phyloP scores from a whole-genome alignment of 1,139 yeast species.

The Pichia sp. region DNA sequence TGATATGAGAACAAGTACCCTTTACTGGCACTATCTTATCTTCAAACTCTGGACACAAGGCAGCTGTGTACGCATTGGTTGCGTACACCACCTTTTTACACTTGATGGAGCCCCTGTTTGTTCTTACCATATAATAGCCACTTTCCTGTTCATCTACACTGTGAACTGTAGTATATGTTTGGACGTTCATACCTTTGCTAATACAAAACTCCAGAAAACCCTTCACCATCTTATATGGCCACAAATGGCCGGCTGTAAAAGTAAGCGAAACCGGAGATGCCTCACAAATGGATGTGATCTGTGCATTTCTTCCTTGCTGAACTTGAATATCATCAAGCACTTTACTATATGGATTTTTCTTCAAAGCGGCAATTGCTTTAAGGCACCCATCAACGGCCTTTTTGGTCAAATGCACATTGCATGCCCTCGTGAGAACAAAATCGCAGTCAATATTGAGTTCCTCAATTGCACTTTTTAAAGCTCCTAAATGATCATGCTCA shows the following conservation, averaged over 20 bases:
- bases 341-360: constrained; percentile 19
- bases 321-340: constrained; percentile 18
- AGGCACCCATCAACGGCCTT: constrained; percentile 10
- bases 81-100: constrained; percentile 32
- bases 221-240: constrained; percentile 36
- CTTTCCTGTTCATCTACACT: constrained; percentile 13
- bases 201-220: constrained; percentile 29
- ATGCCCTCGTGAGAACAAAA: constrained; percentile 27
- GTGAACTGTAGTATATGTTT: constrained; percentile 31
- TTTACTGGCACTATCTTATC: constrained; percentile 23
- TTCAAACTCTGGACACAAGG: constrained; percentile 23
- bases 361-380: constrained; percentile 10
- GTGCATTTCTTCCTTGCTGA: constrained; percentile 19
- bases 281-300: constrained; percentile 18
- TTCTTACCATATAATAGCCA: constrained; percentile 23
- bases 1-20: constrained; percentile 23
- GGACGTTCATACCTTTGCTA: constrained; percentile 31
- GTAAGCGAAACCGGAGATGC: constrained; percentile 29
- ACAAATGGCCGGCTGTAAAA: constrained; percentile 35
- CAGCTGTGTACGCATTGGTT: constrained; percentile 35
- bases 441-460: constrained; percentile 32
- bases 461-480: constrained; percentile 22
- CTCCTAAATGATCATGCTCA: constrained; percentile 27
- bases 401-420: constrained; percentile 28
- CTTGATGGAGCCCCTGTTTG: constrained; percentile 28